phyloP scores from a whole-genome alignment of 495 filamentous ascomycete genomes.

The Hypoxylon trugodes region DNA sequence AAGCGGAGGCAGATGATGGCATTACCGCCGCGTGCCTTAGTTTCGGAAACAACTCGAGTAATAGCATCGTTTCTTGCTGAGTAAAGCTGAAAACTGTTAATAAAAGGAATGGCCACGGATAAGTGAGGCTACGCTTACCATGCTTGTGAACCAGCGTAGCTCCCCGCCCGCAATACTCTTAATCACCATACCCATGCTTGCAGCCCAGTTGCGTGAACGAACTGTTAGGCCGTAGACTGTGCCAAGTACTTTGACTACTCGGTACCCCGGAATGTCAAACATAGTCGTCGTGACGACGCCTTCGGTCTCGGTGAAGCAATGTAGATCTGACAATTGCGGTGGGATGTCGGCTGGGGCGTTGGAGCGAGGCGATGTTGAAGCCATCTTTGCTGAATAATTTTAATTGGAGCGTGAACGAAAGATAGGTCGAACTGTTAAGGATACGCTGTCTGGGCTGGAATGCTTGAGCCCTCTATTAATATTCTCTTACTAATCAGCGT shows the following conservation, averaged over 20 bases:
- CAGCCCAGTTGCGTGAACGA: constrained; percentile 61
- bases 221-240: constrained; percentile 68
- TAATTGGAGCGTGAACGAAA: too few relatives aligned
- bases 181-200: constrained; percentile 53
- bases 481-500: neutral
- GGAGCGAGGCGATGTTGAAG: constrained; percentile 6
- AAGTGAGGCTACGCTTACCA: constrained; percentile 37
- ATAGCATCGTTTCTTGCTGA: constrained; percentile 64
- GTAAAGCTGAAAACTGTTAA: constrained; percentile 51
- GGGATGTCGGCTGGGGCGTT: constrained; percentile 42
- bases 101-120: neutral
- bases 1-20: constrained; percentile 66
- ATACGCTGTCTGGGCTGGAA: neutral
- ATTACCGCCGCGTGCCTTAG: constrained; percentile 65
- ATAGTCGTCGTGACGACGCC: constrained; percentile 64
- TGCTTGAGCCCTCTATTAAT: neutral
- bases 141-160: constrained; percentile 63
- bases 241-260: constrained; percentile 63
- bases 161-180: constrained; percentile 65
- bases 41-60: constrained; percentile 62
- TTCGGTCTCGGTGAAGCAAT: constrained; percentile 68
- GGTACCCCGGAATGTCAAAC: constrained; percentile 65
- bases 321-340: constrained; percentile 49
- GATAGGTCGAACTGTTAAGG: too few relatives aligned
- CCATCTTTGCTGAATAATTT: neutral